Conservation (phyloP, 768 basidiomycete species). For the Boletus patriciae region DNA sequence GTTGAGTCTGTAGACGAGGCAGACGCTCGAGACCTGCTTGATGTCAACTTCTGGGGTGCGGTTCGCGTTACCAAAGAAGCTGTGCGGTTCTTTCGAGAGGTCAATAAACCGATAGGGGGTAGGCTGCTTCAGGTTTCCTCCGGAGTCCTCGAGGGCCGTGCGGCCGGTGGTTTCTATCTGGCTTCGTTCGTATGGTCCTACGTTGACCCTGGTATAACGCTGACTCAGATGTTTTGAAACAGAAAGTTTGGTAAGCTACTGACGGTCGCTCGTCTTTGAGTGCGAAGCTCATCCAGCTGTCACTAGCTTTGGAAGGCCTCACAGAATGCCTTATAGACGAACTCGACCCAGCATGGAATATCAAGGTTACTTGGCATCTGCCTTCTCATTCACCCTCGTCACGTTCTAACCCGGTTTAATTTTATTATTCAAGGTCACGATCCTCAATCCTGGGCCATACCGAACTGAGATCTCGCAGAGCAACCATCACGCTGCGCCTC, state of each 20-base stretch:
- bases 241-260: constrained; percentile 19
- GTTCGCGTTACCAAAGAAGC: constrained; percentile 32
- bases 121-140: constrained; percentile 42
- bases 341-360: constrained; percentile 19
- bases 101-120: constrained; percentile 40
- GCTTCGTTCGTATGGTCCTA: constrained; percentile 23
- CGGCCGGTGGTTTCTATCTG: constrained; percentile 21
- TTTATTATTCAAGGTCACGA: constrained; percentile 9
- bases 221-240: background rate
- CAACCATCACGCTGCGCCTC: background rate
- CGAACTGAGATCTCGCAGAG: constrained; percentile 11
- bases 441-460: constrained; percentile 19
- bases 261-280: too few species aligned
- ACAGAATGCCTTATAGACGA: constrained; percentile 9
- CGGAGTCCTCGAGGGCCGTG: constrained; percentile 19
- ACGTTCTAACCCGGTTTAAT: background rate
- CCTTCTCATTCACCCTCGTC: background rate
- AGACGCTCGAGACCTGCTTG: constrained; percentile 36
- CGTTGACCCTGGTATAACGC: background rate
- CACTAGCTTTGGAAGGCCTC: constrained; percentile 18
- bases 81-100: constrained; percentile 37
- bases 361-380: constrained; percentile 11
- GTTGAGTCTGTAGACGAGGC: constrained; percentile 36
- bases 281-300: background rate
- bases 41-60: constrained; percentile 39